A percentile compares a stretch with the other conserved stretches of the same genome.
Conservation (phyloP, 148 eudicot genomes). For the Camellia sinensis region DNA sequence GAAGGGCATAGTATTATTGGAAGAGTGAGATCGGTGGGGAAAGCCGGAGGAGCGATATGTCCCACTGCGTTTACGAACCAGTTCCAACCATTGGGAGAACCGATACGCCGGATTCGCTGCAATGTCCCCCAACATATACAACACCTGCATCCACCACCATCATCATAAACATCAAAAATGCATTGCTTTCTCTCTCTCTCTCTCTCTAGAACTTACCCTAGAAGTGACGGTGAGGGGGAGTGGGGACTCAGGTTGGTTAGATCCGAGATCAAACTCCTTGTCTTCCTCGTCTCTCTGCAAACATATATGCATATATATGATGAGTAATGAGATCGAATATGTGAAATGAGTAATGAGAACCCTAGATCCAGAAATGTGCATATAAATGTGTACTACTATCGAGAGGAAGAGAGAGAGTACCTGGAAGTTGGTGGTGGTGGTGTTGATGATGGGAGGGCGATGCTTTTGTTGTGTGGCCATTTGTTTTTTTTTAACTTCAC, state of each 20-base stretch:
- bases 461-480: constrained; percentile 42
- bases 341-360: not conserved
- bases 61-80: constrained; percentile 85
- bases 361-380: constrained; percentile 10
- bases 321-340: not conserved
- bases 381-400: too few species aligned
- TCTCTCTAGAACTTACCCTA: constrained; percentile 40
- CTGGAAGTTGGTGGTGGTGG: constrained; percentile 22
- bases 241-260: constrained; percentile 69
- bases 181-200: not conserved
- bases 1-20: constrained; percentile 39
- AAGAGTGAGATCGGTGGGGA: constrained; percentile 47
- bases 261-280: constrained; percentile 56
- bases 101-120: constrained; percentile 71
- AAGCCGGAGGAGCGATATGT: constrained; percentile 63
- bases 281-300: constrained; percentile 64
- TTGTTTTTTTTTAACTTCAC: not conserved
- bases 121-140: constrained; percentile 95
- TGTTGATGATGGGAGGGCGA: constrained; percentile 26
- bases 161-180: constrained; percentile 5
- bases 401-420: constrained; percentile 24
- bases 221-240: constrained; percentile 91
- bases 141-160: constrained; percentile 51
- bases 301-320: constrained; percentile 7
- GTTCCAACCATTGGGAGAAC: constrained; percentile 91